Conservation (phyloP, 2,329 filamentous ascomycete species). For the Aphanocladium album region DNA sequence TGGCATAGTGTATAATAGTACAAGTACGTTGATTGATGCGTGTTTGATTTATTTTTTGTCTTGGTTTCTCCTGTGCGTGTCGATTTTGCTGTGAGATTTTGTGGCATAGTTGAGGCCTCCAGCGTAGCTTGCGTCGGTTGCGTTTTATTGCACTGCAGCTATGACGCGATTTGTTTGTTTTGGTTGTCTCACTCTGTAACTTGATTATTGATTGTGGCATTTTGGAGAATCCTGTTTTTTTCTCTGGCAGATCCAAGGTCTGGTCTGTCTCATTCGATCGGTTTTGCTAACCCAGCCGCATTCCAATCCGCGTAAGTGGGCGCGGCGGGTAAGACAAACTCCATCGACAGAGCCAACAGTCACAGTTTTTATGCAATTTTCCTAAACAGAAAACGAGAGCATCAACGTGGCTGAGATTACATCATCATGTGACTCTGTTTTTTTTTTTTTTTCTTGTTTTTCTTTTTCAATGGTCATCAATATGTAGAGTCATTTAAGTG, state of each 20-base stretch:
- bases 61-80: not conserved
- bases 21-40: constrained; percentile 9
- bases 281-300: not conserved
- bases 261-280: not conserved
- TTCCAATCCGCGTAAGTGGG: too few species aligned
- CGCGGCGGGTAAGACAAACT: too few species aligned
- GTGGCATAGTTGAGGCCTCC: not conserved
- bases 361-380: too few species aligned
- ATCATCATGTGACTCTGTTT: too few species aligned
- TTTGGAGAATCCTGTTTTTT: not conserved
- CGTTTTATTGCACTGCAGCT: not conserved
- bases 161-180: not conserved
- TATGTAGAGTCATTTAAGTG: too few species aligned
- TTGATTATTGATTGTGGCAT: not conserved
- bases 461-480: too few species aligned
- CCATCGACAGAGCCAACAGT: too few species aligned
- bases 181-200: not conserved
- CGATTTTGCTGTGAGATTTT: not conserved
- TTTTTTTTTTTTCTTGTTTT: too few species aligned
- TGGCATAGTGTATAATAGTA: constrained; percentile 32
- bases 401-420: too few species aligned
- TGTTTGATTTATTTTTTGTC: not conserved
- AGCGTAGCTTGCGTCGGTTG: not conserved
- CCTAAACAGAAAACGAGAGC: too few species aligned
- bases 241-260: not conserved